Conservation (phyloP, 2,329 filamentous ascomycete genomes). For the Onygenales sp. region DNA sequence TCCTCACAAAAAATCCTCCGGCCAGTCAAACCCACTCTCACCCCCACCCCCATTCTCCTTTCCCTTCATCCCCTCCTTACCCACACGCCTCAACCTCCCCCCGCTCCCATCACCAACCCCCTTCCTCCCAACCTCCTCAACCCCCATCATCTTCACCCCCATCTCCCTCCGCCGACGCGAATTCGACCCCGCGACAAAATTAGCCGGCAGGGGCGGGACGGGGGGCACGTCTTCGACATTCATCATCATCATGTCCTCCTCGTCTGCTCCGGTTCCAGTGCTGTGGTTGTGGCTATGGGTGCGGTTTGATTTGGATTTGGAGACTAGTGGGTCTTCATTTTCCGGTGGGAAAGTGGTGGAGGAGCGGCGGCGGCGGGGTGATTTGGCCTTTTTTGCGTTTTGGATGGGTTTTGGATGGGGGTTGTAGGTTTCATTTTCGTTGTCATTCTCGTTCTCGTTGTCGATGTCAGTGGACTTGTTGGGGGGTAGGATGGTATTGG, state of each 20-base stretch:
- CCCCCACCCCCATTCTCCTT: conserved; percentile 11
- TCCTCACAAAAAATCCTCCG: conserved; percentile 32
- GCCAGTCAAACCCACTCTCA: conserved; percentile 30
- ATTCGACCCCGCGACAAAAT: conserved; percentile 13
- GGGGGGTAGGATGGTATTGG: too few relatives aligned
- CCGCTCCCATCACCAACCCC: too few relatives aligned
- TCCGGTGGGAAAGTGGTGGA: not conserved
- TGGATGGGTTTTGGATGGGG: too few relatives aligned
- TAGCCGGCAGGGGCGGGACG: conserved; percentile 28
- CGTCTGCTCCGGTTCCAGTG: not conserved
- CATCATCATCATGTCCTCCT: conserved; percentile 6
- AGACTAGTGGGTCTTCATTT: conserved; percentile 10
- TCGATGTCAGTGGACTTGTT: too few relatives aligned
- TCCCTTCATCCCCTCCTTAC: too few relatives aligned
- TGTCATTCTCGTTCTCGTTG: too few relatives aligned
- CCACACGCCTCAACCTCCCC: too few relatives aligned
- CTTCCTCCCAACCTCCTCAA: not conserved
- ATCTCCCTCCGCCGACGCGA: not conserved
- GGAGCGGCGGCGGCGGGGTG: not conserved
- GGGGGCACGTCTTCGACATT: conserved; percentile 27
- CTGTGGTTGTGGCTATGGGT: not conserved
- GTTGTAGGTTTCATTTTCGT: too few relatives aligned
- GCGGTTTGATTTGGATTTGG: conserved; percentile 13
- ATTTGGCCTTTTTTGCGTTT: not conserved
- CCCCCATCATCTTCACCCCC: conserved; percentile 15